Evolutionary conservation across 2,329 filamentous ascomycete genomes (phyloP).

Genomic region (Hymenoscyphus repandus): DNA sequence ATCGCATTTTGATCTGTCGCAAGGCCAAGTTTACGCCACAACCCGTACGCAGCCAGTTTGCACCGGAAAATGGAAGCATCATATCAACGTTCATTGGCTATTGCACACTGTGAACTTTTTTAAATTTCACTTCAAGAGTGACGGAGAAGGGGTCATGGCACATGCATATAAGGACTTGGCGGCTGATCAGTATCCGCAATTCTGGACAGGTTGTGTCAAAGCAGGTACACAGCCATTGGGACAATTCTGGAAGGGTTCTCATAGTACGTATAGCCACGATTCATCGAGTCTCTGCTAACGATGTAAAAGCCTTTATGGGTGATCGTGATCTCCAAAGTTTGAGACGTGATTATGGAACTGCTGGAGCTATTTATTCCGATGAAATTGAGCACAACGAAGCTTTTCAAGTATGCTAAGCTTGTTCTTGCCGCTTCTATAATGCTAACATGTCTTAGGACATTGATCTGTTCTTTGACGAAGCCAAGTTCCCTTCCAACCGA

Average conservation of each 20-base stretch:
- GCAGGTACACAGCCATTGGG: conserved; percentile 34
- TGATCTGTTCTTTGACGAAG: conserved; percentile 24
- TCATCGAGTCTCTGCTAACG: conserved; percentile 5
- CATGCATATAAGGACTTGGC: conserved; percentile 33
- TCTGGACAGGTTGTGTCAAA: conserved; percentile 36
- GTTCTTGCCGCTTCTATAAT: not conserved
- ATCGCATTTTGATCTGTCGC: conserved; percentile 38
- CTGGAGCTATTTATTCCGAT: conserved; percentile 15
- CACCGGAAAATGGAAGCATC: conserved; percentile 30
- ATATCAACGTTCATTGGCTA: conserved; percentile 41
- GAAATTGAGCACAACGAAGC: conserved; percentile 17
- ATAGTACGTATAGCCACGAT: conserved; percentile 30
- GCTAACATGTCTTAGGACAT: conserved; percentile 21
- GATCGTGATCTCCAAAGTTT: conserved; percentile 17
- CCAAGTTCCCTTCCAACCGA: conserved; percentile 7
- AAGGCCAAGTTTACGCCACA: conserved; percentile 39
- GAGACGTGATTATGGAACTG: conserved; percentile 9
- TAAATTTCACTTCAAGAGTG: conserved; percentile 41
- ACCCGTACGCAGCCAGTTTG: conserved; percentile 36
- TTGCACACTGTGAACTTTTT: conserved; percentile 48
- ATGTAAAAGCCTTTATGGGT: conserved; percentile 19
- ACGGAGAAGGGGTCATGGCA: conserved; percentile 34
- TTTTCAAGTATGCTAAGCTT: conserved; percentile 18
- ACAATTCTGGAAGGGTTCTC: conserved; percentile 46
- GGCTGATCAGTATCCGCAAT: conserved; percentile 35